Base-by-base conservation (phyloP, 192 early-diverging fungal species). In the Coemansia sp. region DNA sequence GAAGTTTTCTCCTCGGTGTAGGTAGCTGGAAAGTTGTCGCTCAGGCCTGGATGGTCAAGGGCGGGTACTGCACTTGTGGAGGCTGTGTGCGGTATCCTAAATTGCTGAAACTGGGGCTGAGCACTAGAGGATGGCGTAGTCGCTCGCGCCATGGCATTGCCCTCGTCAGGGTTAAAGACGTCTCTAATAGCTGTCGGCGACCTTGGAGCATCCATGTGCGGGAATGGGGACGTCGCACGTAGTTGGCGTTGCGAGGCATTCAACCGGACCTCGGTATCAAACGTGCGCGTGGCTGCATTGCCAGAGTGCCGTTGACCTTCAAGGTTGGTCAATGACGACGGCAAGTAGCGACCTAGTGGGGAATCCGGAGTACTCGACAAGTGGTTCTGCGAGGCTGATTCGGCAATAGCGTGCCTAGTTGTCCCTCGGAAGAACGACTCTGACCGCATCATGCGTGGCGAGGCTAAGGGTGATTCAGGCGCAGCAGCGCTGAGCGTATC, bases 261-360 rank as follows among this genome's bases (percentile, higher is more conserved):
- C 59, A 19, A 25, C 59, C 57, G 50, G 41, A 39, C 15, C 41
- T 66, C 50, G 27, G 17, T 15, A 38, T 41, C 66, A 46, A 42
- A 55, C 36, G 37, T 55, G n/a, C 53, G 50, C 50, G 37, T 38
- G 27, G 42, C 53, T 25, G 60, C 34, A 19, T 38, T 50, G 59
- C 46, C 38, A 17, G 34, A 15, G n/a, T 36, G 45, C 27, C 66
- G 73, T 57, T 61, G 48, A 2, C 34, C 32, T 6, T 82, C 79
- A 5, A 76, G 45, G 41, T 70, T 69, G 8, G 71, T 71, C 19
- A 82, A 75, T 19, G 75, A 74, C 4, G 79, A 68, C n/a, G 68
- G 31, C 1, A 76, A 32, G 21, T 76, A 62, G 29, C 71, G 71
- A 7, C 39, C 51, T 5, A 68, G 70, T 5, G 79, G 79, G 1